Evolutionary conservation across 2,329 filamentous ascomycete species (phyloP), one percentile per base, ranked within the genome.

Genomic region (Sporothrix curviconia): DNA sequence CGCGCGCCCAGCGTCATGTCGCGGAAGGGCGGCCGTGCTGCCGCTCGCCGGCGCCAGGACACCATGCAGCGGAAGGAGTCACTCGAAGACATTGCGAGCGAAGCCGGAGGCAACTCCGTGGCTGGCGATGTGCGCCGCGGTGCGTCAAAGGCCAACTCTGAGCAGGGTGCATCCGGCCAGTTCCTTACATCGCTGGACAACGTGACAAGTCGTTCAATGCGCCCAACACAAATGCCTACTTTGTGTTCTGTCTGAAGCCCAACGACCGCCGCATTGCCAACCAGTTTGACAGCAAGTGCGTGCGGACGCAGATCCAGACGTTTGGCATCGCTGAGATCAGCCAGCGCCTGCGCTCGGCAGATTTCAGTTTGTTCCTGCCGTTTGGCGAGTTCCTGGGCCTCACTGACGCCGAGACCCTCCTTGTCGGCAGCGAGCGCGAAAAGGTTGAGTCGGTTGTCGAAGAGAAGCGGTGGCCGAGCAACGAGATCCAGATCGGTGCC

Each of bases 211-310:
- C 90, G 2, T 77, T 99, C 44, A 87, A 84, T 2, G 84, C 89
- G 2, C 82, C 86, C 4, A 89, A 91, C 67, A 89, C 91, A 11
- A 99, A 99, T 67, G 83, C 88, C 1, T 99, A 99, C 72, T 97
- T 96, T 65, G 83, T 99, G 44, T 96, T 99, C 72, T 99, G 94
- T 67, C 74, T 99, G 62, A 99, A 99, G 73, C 92, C 94, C 22
- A 99, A 99, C 65, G 94, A 99, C 69, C 83, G 94, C 55, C 85
- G 94, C 51, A 99, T 99, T 64, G 92, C 94, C 61, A 99, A 99
- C 65, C 94, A 99, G 68, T 99, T 97, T 66, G 94, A 99, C 71
- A 96, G 91, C 80, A 97, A 97, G 72, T 99, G 94, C 69, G 94
- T 99, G 22, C 86, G 94, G 4, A 89, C 89, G 11, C 94, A 99